Base-by-base conservation (phyloP, 306 rosid species). In the Phaseolus lunatus region DNA sequence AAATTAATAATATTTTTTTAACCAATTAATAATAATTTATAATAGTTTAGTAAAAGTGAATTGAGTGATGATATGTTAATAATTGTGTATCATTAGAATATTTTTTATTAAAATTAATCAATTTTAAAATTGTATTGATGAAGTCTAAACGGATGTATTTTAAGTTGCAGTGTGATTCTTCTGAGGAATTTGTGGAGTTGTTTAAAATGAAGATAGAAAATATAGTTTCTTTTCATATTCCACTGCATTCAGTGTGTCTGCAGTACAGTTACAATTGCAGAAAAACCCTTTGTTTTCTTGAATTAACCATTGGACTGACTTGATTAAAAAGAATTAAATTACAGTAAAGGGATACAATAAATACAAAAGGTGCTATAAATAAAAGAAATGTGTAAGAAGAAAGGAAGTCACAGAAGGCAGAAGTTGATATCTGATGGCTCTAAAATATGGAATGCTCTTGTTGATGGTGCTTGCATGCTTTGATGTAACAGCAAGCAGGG, bases 401-500 rank as follows among this genome's bases (percentile, higher is more conserved):
- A 48, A 19, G 20, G 37, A 67, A 43, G 14, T 67, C 12, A 67
- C 8, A 14, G 45, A 24, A 44, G 22, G 3, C 26, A 16, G 7
- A 41, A 22, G 0, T 18, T 2, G 22, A 3, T 12, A 56, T 3
- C 4, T 23, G n/a, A 81, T 75, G 85, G 80, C 50, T 67, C 16
- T 8, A 2, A 84, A 77, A 33, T 67, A 59, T 7, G 31, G 65
- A 19, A 45, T 67, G 18, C 1, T 48, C 15, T 41, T 75, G 23
- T 68, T 75, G 14, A 62, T 79, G 31, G 26, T 15, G 7, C 23
- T 80, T 47, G 15, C 67, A 5, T 71, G 23, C 41, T 70, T 72
- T 24, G 54, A 27, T 2, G 67, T 77, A 52, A 49, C 57, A 22
- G 70, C 70, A 24, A 33, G 61, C 9, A 78, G 81, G 70, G 78